These are phyloP conservation scores for Annulohypoxylon moriforme DNA, from an alignment of 495 filamentous ascomycete species.

Conservation along the genomic window DNA sequence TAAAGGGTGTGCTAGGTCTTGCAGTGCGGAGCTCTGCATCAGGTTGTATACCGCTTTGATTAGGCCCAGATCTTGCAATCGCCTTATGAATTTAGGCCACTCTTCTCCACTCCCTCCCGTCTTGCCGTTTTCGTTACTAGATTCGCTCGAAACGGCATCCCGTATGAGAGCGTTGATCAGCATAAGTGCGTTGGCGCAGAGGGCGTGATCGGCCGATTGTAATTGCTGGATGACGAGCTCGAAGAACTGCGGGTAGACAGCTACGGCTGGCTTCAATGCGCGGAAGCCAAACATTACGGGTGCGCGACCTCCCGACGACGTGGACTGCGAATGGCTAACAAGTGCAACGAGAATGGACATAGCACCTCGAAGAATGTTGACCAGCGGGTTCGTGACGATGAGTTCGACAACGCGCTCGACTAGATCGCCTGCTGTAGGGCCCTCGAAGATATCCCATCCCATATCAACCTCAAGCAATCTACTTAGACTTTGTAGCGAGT, in stretches of 20 bases:
- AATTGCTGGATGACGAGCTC: constrained; percentile 91
- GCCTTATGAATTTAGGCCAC: constrained; percentile 96
- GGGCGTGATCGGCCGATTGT: constrained; percentile 92
- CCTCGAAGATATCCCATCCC: constrained; percentile 87
- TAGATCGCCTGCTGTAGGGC: constrained; percentile 59
- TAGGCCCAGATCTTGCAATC: constrained; percentile 89
- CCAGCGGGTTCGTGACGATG: constrained; percentile 93
- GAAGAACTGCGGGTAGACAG: constrained; percentile 90
- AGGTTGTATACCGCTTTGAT: constrained; percentile 90
- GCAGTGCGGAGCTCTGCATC: constrained; percentile 93
- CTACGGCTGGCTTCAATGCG: constrained; percentile 91
- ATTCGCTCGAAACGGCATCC: constrained; percentile 86
- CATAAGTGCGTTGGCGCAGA: constrained; percentile 95
- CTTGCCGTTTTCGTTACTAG: constrained; percentile 45
- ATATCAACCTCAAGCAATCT: constrained; percentile 93
- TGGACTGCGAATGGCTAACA: constrained; percentile 81
- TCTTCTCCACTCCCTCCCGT: constrained; percentile 66
- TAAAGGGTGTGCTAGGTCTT: constrained; percentile 91
- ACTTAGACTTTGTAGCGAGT: constrained; percentile 88
- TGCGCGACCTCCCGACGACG: constrained; percentile 51
- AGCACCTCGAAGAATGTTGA: constrained; percentile 95
- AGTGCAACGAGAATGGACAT: constrained; percentile 96
- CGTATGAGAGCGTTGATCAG: constrained; percentile 95
- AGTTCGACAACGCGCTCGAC: constrained; percentile 86
- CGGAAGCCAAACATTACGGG: constrained; percentile 81